phyloP scores from a whole-genome alignment of 257 asterid species.

The Haberlea rhodopensis region DNA sequence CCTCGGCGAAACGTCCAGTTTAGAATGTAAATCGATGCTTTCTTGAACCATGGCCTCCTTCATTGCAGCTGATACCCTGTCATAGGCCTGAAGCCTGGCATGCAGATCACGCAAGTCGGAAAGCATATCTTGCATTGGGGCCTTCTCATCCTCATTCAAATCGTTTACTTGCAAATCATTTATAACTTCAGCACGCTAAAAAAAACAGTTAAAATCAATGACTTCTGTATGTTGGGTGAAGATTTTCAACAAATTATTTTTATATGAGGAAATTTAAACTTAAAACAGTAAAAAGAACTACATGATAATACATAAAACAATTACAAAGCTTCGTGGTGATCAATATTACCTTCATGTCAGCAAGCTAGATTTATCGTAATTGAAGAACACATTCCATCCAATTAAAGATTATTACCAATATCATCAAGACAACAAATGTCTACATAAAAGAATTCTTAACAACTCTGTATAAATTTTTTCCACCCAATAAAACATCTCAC shows the following conservation, averaged over 20 bases:
- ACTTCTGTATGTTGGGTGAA: neutral
- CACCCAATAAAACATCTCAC: neutral
- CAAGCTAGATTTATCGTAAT: neutral
- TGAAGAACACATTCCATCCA: no score
- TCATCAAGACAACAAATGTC: neutral
- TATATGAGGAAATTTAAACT: neutral
- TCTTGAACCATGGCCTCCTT: conserved; percentile 33
- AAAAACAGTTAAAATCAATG: neutral
- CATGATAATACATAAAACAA: neutral
- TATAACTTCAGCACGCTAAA: conserved; percentile 28
- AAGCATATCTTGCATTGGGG: conserved; percentile 20
- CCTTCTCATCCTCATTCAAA: conserved; percentile 17
- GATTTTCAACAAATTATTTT: no score
- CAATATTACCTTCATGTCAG: neutral
- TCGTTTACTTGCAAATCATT: conserved; percentile 5
- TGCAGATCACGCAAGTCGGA: conserved; percentile 36
- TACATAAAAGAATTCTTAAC: neutral
- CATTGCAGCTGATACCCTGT: conserved; percentile 29
- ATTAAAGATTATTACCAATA: no score
- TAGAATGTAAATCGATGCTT: conserved; percentile 26
- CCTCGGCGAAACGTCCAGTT: conserved; percentile 41
- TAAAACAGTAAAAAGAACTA: neutral
- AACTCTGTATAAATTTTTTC: neutral
- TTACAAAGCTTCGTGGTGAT: neutral
- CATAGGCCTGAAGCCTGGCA: conserved; percentile 33